A percentile compares a stretch with the other conserved stretches of the same genome.
Evolutionary conservation across 2,329 filamentous ascomycete genomes (phyloP).

Genomic region (Diaporthe caulivora): DNA sequence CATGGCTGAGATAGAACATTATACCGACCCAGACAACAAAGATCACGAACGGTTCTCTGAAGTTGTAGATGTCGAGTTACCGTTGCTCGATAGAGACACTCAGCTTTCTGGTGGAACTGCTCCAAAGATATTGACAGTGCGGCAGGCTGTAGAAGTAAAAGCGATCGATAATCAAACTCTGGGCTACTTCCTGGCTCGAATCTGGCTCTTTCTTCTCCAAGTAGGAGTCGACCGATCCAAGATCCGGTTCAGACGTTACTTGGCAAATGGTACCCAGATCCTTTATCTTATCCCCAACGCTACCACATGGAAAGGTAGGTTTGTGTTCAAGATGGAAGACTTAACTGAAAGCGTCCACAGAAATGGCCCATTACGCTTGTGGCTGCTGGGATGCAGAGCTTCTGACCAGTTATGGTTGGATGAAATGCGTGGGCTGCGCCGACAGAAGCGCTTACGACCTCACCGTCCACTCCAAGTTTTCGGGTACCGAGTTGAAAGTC

Average conservation of each 20-base stretch:
- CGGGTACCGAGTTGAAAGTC: conserved; percentile 86
- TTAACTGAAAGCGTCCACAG: conserved; percentile 41
- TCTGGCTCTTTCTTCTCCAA: conserved; percentile 88
- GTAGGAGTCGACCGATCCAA: conserved; percentile 90
- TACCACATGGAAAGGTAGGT: not conserved
- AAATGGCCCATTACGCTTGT: conserved; percentile 88
- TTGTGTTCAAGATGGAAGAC: not conserved
- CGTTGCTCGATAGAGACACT: conserved; percentile 85
- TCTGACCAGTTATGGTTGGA: conserved; percentile 92
- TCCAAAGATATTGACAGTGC: conserved; percentile 80
- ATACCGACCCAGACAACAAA: conserved; percentile 95
- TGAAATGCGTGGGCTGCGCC: conserved; percentile 97
- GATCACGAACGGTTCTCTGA: conserved; percentile 91
- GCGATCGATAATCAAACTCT: conserved; percentile 97
- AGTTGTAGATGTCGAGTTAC: conserved; percentile 84
- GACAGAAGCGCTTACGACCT: conserved; percentile 96
- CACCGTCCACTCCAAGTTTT: conserved; percentile 92
- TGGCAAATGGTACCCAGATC: conserved; percentile 51
- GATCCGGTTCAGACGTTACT: conserved; percentile 96
- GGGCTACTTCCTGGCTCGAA: conserved; percentile 95
- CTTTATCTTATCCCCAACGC: not conserved
- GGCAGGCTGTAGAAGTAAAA: conserved; percentile 84
- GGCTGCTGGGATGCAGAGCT: conserved; percentile 99
- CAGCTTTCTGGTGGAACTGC: conserved; percentile 89
- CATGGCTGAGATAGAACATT: conserved; percentile 99